Evolutionary conservation across 2,329 filamentous ascomycete species (phyloP), one percentile per base, ranked within the genome.

Genomic region (Sporothrix humicola): DNA sequence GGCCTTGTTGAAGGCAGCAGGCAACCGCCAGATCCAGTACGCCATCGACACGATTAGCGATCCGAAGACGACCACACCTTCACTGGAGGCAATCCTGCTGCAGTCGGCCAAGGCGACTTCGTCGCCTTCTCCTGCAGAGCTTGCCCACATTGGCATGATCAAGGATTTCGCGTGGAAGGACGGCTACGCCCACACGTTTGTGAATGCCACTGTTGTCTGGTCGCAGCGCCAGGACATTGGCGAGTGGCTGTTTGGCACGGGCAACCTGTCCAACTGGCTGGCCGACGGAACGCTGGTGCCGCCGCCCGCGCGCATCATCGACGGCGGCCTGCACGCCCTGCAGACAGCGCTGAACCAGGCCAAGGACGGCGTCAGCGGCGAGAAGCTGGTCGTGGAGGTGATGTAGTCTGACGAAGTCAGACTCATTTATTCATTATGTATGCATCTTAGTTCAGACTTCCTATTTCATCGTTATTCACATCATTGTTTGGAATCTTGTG

Each of bases 241-340:
- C n/a, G 61, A 48, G 61, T 65, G 20, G n/a, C 42, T 65, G 4
- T 65, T 26, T 42, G 42, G 7, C 42, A 17, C 61, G 61, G 61
- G 61, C 42, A 65, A 65, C 61, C 61, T 65, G n/a, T 3, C 61
- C n/a, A 17, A 20, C n/a, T 65, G 61, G 61, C 42, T 65, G n/a
- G 61, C 61, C 0, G 61, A 65, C 42, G 61, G 61, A 13, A 26
- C 20, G 17, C 23, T 65, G 23, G 61, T 65, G 42, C 61, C 61
- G 42, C 3, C 42, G 12, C 10, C 61, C 0, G 42, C 61, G 10
- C 61, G 61, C 3, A 12, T 65, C 26, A 10, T 65, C 6, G 42
- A 42, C 2, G 61, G 61, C 17, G 61, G 61, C n/a, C 42, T 65
- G 61, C 4, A 44, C n/a, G 61, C 42, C 10, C 61, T 65, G 61